phyloP scores from a whole-genome alignment of 2,329 filamentous ascomycete species.

The Neopestalotiopsis rosae region DNA sequence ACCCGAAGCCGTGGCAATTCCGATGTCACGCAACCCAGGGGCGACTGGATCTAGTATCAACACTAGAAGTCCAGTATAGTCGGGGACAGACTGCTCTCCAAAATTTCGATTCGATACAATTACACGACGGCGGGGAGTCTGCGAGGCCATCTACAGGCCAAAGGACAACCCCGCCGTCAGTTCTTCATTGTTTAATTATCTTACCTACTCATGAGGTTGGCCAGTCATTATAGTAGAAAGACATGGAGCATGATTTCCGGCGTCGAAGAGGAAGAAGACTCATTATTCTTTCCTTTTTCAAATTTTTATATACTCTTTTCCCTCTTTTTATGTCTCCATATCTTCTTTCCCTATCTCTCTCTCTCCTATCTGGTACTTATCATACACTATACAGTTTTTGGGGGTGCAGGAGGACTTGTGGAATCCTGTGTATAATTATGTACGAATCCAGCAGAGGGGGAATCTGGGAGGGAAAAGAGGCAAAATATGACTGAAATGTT shows the following conservation, averaged over 20 bases:
- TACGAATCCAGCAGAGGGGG: not conserved
- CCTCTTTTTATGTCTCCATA: not conserved
- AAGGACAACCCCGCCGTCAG: not conserved
- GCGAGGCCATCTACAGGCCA: not conserved
- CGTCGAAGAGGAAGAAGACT: not conserved
- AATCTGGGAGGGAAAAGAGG: not conserved
- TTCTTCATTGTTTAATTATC: not conserved
- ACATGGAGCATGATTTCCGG: not conserved
- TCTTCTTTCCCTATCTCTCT: not conserved
- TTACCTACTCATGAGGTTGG: not conserved
- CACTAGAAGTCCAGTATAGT: not conserved
- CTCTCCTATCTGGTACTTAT: not conserved
- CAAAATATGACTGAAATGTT: slow-evolving; percentile 1
- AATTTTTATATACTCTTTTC: not conserved
- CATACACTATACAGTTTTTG: not conserved
- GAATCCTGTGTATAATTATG: not conserved
- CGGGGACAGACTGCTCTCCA: not conserved
- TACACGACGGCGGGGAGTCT: not conserved
- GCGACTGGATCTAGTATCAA: slow-evolving; percentile 34
- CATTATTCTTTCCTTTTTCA: not conserved
- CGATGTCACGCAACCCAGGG: slow-evolving; percentile 22
- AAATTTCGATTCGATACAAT: not conserved
- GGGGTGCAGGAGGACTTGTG: not conserved
- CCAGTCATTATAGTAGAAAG: not conserved
- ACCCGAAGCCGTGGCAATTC: slow-evolving; percentile 30